Evolutionary conservation across 2,329 filamentous ascomycete genomes (phyloP), one percentile per base, ranked within the genome.

Genomic region (Aspergillus sp.): DNA sequence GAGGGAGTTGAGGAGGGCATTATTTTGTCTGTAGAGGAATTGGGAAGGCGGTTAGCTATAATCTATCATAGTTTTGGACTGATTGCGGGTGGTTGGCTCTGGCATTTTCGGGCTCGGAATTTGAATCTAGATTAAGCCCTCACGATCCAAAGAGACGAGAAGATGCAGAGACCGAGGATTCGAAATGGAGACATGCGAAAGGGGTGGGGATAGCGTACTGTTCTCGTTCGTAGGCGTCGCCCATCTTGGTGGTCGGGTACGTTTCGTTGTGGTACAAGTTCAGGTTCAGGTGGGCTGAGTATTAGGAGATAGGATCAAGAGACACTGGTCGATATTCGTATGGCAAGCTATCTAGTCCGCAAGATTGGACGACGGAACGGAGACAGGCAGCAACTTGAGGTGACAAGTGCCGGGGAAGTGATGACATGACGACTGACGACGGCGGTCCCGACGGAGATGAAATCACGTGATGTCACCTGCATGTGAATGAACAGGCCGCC

Each of bases 1-100:
- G 42, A 99, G 89, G 75, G 96, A 92, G 71, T 94, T 89, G 58
- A 99, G 90, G 69, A 94, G 92, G 67, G 91, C 88, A 79, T 98
- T 96, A 81, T 99, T 99, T 79, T 99, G 95, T 70, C 86, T 87
- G 63, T 32, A 63, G 58, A 6, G 18, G 9, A 16, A n/a, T 42
- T 42, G n/a, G 5, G 36, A 42, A n/a, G 6, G 36, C 16, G 36
- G 36, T 42, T 42, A 42, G 16, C n/a, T 42, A 42, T 36, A 20
- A 20, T 20, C 20, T 20, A 14, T 36, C 10, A 36, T 36, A 11
- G 32, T 36, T 11, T 11, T 36, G 32, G 3, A 36, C 32, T 29
- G 26, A 29, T 9, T 29, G 6, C 7, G 26, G 7, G 26, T 29
- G 32, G 32, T 36, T 6, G 32, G 32, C 32, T 36, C 12, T 10